These are phyloP conservation scores for Quercus robur DNA, from an alignment of 306 rosid genomes.

Conservation along the genomic window DNA sequence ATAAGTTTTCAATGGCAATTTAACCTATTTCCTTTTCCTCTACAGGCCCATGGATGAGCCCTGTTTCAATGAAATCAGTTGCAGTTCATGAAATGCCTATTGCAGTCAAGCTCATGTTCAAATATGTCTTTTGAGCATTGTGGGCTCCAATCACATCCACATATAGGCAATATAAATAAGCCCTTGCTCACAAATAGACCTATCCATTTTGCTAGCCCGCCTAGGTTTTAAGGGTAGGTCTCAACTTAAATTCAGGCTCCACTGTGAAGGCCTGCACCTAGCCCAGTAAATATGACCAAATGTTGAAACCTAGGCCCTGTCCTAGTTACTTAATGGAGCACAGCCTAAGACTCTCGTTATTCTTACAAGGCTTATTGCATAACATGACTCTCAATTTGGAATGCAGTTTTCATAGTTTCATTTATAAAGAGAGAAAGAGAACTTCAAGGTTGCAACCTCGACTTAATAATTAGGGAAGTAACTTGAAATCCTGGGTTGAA, in stretches of 20 bases:
- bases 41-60: conserved; percentile 44
- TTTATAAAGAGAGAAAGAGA: neutral
- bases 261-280: neutral
- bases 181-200: neutral
- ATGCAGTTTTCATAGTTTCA: neutral
- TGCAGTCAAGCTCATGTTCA: conserved; percentile 91
- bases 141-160: conserved; percentile 91
- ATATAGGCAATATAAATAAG: conserved; percentile 46
- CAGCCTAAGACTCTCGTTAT: neutral
- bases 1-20: conserved; percentile 20
- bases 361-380: neutral
- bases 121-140: conserved; percentile 91
- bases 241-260: neutral
- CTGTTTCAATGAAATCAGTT: conserved; percentile 90
- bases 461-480: too few species aligned
- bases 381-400: neutral
- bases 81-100: conserved; percentile 89
- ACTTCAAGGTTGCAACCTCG: neutral
- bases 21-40: conserved; percentile 66
- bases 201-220: neutral
- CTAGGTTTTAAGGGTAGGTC: neutral
- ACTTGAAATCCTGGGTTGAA: too few species aligned
- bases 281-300: neutral
- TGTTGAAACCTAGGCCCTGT: neutral
- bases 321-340: neutral